A percentile compares a stretch with the other conserved stretches of the same genome.
Evolutionary conservation across 177 flowering plant genomes (phyloP).

Genomic region (Vitis hybrid): DNA sequence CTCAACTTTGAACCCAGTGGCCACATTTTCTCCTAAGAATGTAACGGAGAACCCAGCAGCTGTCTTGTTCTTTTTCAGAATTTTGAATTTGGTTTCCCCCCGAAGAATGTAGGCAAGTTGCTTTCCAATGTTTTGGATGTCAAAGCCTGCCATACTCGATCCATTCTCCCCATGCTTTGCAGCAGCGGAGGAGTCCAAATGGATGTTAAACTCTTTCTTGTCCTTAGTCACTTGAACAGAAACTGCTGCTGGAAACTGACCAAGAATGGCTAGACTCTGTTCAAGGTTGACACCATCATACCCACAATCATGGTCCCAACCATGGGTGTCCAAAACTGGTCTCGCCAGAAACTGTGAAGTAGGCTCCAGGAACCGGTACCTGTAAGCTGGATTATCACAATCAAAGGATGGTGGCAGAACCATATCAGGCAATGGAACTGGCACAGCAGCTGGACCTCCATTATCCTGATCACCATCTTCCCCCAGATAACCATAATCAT

Average conservation of each 20-base stretch:
- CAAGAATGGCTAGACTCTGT: conserved; percentile 56
- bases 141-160: conserved; percentile 81
- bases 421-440: conserved; percentile 85
- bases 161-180: conserved; percentile 76
- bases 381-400: conserved; percentile 68
- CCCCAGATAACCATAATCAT: conserved; percentile 36
- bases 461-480: conserved; percentile 65
- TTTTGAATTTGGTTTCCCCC: conserved; percentile 78
- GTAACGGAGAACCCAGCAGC: conserved; percentile 74
- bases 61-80: conserved; percentile 70
- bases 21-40: conserved; percentile 76
- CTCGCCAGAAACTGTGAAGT: conserved; percentile 77
- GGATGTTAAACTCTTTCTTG: conserved; percentile 86
- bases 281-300: conserved; percentile 90
- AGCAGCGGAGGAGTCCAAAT: conserved; percentile 73
- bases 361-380: conserved; percentile 87
- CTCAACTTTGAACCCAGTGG: conserved; percentile 80
- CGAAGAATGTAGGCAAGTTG: conserved; percentile 74
- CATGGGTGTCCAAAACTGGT: conserved; percentile 86
- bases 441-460: conserved; percentile 72
- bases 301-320: conserved; percentile 97
- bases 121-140: conserved; percentile 79
- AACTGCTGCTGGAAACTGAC: conserved; percentile 59
- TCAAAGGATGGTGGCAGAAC: conserved; percentile 85
- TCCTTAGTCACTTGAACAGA: conserved; percentile 77